These are phyloP conservation scores for Harringtonia lauricola DNA, from an alignment of 2,329 filamentous ascomycete species.

Conservation along the genomic window DNA sequence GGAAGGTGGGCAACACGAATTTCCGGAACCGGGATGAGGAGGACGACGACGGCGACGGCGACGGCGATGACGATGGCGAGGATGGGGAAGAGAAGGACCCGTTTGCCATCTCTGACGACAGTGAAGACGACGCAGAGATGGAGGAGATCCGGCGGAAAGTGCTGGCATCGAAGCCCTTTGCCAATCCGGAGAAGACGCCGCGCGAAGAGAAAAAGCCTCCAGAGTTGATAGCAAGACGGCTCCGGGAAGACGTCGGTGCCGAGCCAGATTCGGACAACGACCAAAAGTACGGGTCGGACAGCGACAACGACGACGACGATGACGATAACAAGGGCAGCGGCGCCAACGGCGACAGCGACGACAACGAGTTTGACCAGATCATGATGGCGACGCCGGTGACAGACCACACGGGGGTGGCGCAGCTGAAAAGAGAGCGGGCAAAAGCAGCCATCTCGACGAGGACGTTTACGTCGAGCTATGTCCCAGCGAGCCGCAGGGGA, in stretches of 20 bases:
- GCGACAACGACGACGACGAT: background rate
- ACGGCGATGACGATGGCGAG: conserved; percentile 35
- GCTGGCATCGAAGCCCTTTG: conserved; percentile 82
- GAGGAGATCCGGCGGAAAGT: conserved; percentile 82
- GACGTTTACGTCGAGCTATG: conserved; percentile 38
- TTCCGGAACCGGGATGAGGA: conserved; percentile 26
- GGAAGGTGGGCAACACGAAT: conserved; percentile 88
- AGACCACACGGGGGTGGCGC: conserved; percentile 61
- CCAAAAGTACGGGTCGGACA: conserved; percentile 4
- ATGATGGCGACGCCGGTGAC: conserved; percentile 86
- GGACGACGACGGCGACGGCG: conserved; percentile 28
- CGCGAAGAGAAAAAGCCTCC: conserved; percentile 44
- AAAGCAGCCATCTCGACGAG: conserved; percentile 34
- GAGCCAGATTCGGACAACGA: conserved; percentile 61
- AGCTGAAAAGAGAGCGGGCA: conserved; percentile 43
- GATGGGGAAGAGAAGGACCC: conserved; percentile 19
- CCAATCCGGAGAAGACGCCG: conserved; percentile 37
- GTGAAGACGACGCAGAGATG: conserved; percentile 57
- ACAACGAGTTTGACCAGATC: conserved; percentile 83
- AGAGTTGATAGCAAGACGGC: conserved; percentile 39
- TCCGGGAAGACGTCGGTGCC: conserved; percentile 51
- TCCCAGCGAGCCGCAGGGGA: conserved; percentile 26
- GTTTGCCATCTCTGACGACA: conserved; percentile 17
- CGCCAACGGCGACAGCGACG: conserved; percentile 38
- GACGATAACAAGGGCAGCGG: too few species aligned